Evolutionary conservation across 208 protist species (phyloP).

Genomic region (Leishmania martiniquensis): DNA sequence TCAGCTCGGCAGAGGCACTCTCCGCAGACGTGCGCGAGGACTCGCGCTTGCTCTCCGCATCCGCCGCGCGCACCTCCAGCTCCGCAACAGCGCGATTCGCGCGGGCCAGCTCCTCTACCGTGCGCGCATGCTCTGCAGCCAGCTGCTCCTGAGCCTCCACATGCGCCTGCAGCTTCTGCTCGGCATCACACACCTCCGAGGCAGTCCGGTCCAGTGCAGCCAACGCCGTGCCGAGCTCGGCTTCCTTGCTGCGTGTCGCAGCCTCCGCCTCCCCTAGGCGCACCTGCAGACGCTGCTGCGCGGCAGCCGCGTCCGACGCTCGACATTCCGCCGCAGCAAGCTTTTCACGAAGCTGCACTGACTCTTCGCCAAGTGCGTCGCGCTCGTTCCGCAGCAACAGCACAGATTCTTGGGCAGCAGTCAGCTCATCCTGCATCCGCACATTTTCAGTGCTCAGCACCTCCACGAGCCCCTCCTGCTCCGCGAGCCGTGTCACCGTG

Average conservation of each 20-base stretch:
- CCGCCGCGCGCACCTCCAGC: slow-evolving; percentile 9
- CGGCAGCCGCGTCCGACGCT: background rate
- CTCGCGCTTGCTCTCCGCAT: slow-evolving; percentile 7
- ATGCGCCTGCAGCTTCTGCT: background rate
- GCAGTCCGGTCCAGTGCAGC: slow-evolving; percentile 19
- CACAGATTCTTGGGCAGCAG: background rate
- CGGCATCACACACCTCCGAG: slow-evolving; percentile 26
- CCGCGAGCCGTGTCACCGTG: slow-evolving; percentile 7
- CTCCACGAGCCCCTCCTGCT: slow-evolving; percentile 11
- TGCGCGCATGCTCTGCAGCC: background rate
- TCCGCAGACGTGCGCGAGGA: slow-evolving; percentile 6
- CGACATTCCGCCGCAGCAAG: background rate
- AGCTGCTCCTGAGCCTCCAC: slow-evolving; percentile 1
- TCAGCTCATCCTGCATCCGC: slow-evolving; percentile 8
- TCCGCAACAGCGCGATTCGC: slow-evolving; percentile 8
- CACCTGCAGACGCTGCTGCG: background rate
- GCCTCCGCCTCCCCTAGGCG: background rate
- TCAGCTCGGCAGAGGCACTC: background rate
- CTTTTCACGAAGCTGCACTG: background rate
- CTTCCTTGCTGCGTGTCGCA: background rate
- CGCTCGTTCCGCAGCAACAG: background rate
- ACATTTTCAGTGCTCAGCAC: slow-evolving; percentile 1
- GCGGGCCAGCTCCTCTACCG: slow-evolving; percentile 12
- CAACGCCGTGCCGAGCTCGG: slow-evolving; percentile 4
- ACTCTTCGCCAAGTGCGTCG: slow-evolving; percentile 8